phyloP scores from a whole-genome alignment of 2,329 filamentous ascomycete species.

The Eutypella sp. region DNA sequence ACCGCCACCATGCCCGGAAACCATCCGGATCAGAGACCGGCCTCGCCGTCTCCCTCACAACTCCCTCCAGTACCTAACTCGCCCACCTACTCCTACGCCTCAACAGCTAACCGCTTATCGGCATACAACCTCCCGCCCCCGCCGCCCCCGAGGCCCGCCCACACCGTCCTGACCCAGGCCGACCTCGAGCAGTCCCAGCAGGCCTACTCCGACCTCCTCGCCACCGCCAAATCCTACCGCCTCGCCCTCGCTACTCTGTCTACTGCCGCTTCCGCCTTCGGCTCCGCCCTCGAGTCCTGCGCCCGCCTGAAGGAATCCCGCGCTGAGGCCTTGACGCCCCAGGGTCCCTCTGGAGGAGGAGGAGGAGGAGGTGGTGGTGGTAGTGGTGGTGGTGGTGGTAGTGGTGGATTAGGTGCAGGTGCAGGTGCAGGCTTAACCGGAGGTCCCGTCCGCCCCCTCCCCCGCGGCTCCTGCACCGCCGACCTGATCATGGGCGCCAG shows the following conservation, averaged over 20 bases:
- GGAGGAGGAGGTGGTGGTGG: conserved; percentile 12
- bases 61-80: conserved; percentile 58
- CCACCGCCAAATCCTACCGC: conserved; percentile 60
- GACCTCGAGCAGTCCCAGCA: conserved; percentile 59
- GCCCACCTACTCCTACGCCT: conserved; percentile 59
- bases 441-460: no score
- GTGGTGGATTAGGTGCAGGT: no score
- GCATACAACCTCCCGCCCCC: conserved; percentile 55
- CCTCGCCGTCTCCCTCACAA: conserved; percentile 50
- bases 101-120: conserved; percentile 56
- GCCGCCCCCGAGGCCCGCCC: conserved; percentile 52
- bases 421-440: no score
- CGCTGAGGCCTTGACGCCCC: conserved; percentile 51
- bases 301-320: conserved; percentile 64
- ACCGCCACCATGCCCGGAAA: neutral
- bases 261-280: conserved; percentile 57
- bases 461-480: conserved; percentile 57
- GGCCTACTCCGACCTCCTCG: conserved; percentile 57
- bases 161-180: conserved; percentile 56
- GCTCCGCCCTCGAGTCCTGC: conserved; percentile 60
- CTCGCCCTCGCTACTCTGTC: conserved; percentile 57
- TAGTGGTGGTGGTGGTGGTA: no score
- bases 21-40: conserved; percentile 21
- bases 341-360: no score
- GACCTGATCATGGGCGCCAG: conserved; percentile 58